Conservation (phyloP, 139 green algal genomes). For the Volvox reticuliferus region DNA sequence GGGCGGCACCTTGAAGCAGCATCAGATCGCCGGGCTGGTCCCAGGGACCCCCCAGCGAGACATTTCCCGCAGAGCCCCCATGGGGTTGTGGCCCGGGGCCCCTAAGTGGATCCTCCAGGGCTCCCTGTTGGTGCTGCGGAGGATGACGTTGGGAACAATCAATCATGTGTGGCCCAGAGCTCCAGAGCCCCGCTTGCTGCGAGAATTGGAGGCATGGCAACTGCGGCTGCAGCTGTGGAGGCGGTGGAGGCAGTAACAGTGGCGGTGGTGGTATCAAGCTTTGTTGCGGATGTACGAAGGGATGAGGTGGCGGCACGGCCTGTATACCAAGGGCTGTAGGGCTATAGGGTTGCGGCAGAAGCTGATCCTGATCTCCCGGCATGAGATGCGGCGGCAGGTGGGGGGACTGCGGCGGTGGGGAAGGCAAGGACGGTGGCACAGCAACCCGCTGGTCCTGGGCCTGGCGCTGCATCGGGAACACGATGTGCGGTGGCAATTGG, state of each 20-base stretch:
- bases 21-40: neutral
- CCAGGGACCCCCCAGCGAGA: neutral
- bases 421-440: neutral
- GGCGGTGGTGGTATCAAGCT: neutral
- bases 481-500: neutral
- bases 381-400: neutral
- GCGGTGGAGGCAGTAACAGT: neutral
- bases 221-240: neutral
- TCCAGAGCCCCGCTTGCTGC: neutral
- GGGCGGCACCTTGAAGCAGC: too few relatives aligned
- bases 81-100: neutral
- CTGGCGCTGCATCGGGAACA: neutral
- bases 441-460: neutral
- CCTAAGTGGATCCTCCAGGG: neutral
- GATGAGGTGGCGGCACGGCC: too few relatives aligned
- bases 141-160: neutral
- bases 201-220: neutral
- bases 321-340: too few relatives aligned
- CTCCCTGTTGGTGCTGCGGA: neutral
- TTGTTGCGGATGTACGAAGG: neutral
- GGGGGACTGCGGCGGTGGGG: neutral
- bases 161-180: neutral
- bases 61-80: too few relatives aligned
- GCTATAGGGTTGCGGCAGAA: neutral
- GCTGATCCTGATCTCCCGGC: neutral